Conservation (phyloP, 768 basidiomycete species). For the Kwoniella sp. region DNA sequence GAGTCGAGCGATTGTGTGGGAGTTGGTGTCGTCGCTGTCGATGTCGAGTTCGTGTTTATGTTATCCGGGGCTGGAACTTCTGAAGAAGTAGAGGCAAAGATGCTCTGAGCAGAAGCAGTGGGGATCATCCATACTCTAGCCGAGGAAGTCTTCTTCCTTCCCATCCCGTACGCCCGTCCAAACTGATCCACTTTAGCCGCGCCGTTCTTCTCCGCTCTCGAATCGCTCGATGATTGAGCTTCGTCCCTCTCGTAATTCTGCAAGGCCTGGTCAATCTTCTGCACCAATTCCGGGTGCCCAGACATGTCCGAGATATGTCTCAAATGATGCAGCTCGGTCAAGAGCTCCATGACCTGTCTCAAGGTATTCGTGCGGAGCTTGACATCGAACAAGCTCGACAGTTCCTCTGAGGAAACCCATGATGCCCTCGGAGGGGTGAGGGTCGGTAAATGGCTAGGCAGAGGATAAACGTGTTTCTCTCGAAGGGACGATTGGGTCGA, state of each 20-base stretch:
- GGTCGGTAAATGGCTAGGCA: conserved; percentile 69
- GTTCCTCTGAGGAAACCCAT: conserved; percentile 70
- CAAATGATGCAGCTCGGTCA: conserved; percentile 48
- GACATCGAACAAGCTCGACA: conserved; percentile 65
- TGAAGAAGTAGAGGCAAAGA: neutral
- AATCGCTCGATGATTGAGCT: neutral
- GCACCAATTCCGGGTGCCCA: conserved; percentile 34
- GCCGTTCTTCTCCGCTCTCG: conserved; percentile 60
- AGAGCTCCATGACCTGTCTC: conserved; percentile 60
- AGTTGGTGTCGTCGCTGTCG: neutral
- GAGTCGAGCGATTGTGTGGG: conserved; percentile 50
- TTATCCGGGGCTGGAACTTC: conserved; percentile 3
- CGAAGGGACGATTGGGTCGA: conserved; percentile 66
- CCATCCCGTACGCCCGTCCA: conserved; percentile 83
- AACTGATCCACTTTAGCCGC: conserved; percentile 68
- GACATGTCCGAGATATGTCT: conserved; percentile 41
- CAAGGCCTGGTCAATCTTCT: conserved; percentile 29
- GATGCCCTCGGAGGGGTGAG: conserved; percentile 65
- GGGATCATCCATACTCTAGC: conserved; percentile 91
- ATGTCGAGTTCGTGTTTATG: neutral
- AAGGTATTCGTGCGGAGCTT: conserved; percentile 72
- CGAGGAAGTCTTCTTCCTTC: conserved; percentile 83
- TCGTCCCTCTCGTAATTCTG: conserved; percentile 34
- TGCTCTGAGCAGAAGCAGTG: conserved; percentile 13
- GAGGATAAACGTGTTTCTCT: conserved; percentile 70